Percentiles rank a stretch among this genome's conserved stretches.
phyloP scores from a whole-genome alignment of 192 early-diverging fungal species.

The Funneliformis geosporum region DNA sequence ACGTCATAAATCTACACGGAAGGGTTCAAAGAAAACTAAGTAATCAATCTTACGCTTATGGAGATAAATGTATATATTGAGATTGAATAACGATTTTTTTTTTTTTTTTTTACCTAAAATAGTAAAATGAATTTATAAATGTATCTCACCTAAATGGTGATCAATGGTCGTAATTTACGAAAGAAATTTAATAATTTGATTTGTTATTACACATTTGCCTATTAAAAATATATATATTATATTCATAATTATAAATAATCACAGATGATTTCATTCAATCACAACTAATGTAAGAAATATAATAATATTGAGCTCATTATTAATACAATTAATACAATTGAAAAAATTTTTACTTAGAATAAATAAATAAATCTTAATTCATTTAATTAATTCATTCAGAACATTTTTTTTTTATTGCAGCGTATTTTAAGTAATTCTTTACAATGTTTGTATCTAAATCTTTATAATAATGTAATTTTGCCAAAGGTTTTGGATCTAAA shows the following conservation, averaged over 20 bases:
- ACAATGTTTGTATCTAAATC: slow-evolving; percentile 24
- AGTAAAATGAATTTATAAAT: neutral
- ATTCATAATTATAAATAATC: too few species aligned
- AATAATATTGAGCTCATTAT: too few species aligned
- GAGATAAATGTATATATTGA: neutral
- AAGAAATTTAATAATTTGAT: too few species aligned
- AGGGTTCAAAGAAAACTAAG: neutral
- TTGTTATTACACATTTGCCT: too few species aligned
- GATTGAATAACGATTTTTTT: neutral
- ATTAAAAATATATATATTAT: too few species aligned
- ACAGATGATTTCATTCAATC: too few species aligned
- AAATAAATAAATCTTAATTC: too few species aligned
- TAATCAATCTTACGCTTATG: neutral
- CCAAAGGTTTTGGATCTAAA: slow-evolving; percentile 63
- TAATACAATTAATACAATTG: too few species aligned
- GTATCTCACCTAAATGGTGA: too few species aligned
- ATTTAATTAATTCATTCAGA: neutral
- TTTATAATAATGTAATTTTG: slow-evolving; percentile 25
- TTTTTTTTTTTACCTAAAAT: neutral
- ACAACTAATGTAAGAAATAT: too few species aligned
- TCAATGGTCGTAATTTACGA: too few species aligned
- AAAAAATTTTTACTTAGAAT: too few species aligned
- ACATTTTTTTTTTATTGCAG: neutral
- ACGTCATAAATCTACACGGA: neutral
- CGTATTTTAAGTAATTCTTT: slow-evolving; percentile 13